Conservation (phyloP, 177 flowering plant genomes). For the Vitis hybrid region DNA sequence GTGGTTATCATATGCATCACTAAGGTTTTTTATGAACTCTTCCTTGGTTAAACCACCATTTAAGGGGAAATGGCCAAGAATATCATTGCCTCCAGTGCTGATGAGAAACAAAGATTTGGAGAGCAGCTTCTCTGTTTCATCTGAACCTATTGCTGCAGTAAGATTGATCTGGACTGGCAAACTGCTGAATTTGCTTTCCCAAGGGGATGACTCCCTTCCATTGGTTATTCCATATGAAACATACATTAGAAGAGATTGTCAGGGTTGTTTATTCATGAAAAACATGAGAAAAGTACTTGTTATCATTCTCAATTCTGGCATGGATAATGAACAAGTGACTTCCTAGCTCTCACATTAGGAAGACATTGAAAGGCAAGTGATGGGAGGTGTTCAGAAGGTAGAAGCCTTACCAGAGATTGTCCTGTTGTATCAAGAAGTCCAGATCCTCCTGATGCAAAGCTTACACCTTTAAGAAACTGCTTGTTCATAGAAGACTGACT, state of each 20-base stretch:
- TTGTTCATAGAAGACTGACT: not conserved
- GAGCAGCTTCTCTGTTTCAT: constrained; percentile 17
- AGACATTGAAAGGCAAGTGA: not conserved
- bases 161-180: constrained; percentile 26
- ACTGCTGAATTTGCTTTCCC: constrained; percentile 43
- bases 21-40: constrained; percentile 28
- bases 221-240: not conserved
- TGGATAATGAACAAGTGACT: not conserved
- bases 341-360: not conserved
- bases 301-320: not conserved
- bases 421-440: constrained; percentile 36
- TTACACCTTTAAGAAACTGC: constrained; percentile 33
- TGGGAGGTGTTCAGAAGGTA: too few relatives aligned
- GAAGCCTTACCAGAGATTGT: constrained; percentile 2
- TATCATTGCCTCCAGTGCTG: constrained; percentile 57
- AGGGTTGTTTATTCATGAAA: not conserved
- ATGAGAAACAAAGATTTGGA: constrained; percentile 45
- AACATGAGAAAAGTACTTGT: not conserved
- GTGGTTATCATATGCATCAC: constrained; percentile 25
- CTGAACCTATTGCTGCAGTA: constrained; percentile 21
- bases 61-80: constrained; percentile 27
- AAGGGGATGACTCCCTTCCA: constrained; percentile 32
- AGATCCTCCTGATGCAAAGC: constrained; percentile 62
- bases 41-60: constrained; percentile 16
- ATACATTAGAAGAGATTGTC: not conserved